Base-by-base conservation (phyloP, 2,329 filamentous ascomycete species). In the Teratosphaeria zuluensis region DNA sequence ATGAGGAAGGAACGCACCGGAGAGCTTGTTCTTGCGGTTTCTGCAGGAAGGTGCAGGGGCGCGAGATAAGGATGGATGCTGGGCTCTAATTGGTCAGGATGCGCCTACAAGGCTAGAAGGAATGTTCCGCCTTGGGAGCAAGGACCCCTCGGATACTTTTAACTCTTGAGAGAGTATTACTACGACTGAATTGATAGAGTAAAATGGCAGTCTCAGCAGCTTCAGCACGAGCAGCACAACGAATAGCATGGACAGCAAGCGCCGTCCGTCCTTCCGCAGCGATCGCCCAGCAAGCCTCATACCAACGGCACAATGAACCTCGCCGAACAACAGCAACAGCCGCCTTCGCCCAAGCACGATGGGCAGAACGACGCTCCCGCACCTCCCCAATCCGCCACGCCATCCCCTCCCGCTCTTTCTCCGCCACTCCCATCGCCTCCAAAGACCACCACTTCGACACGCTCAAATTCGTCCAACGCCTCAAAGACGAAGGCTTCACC, bases 371-470 rank as follows among this genome's bases (percentile, higher is more conserved):
- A 3, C 54, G 56, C 19, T n/a, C 32, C 6, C 30, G 31, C 32
- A 32, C 32, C 52, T 28, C 24, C 2, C 24, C 24, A 28, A 28
- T 28, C 24, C 12, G 28, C 53, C 51, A 38, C 4, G 19, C 21
- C 28, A 48, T 51, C 35, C 14, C 53, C 21, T 12, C 46, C 28
- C 70, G 74, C 56, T 57, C 64, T 57, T 92, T 96, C 72, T 88
- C 91, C 72, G 82, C 84, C 38, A 87, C 89, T 0, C 72, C 83
- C 1, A 68, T 75, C 42, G 81, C 77, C 55, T 72, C 74, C 56
- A 84, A 88, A 64, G 92, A 96, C 69, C 94, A 99, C 74, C 92
- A 99, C 75, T 99, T 99, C 72, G 94, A 99, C 75, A 99, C 94
- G 0, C 83, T 99, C 62, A 96, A 96, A 77, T 96, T 99, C 72